Conservation (phyloP, 331 rosid species). For the Quercus phellos region DNA sequence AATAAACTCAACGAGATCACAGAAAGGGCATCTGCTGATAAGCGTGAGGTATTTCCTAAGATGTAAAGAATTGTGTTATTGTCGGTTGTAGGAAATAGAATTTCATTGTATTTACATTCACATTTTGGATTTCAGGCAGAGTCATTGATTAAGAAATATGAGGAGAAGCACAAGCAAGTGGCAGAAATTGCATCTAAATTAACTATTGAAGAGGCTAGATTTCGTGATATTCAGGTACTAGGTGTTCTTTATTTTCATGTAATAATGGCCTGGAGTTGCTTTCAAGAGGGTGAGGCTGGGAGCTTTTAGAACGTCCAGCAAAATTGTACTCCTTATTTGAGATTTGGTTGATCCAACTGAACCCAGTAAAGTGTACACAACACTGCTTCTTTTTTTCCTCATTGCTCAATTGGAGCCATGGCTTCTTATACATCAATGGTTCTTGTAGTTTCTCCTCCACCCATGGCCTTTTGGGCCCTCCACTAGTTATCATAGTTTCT, state of each 20-base stretch:
- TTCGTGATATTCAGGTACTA: slow-evolving; percentile 87
- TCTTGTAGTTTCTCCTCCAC: neutral
- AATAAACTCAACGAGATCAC: slow-evolving; percentile 89
- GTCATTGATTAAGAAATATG: slow-evolving; percentile 70
- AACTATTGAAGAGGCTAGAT: slow-evolving; percentile 84
- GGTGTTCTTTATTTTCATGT: slow-evolving; percentile 6
- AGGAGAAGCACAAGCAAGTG: slow-evolving; percentile 93
- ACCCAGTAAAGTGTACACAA: neutral
- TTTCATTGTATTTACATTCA: slow-evolving; percentile 11
- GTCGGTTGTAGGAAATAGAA: slow-evolving; percentile 9
- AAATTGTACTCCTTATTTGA: neutral
- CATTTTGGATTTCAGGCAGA: slow-evolving; percentile 63
- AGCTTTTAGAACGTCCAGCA: neutral
- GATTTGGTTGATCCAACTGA: neutral
- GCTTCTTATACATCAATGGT: neutral
- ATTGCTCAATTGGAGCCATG: neutral
- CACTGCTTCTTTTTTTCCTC: neutral
- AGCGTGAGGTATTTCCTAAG: slow-evolving; percentile 64
- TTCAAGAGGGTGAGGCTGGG: neutral
- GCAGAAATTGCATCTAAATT: slow-evolving; percentile 86
- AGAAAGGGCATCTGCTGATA: slow-evolving; percentile 92
- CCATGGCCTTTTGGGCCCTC: neutral
- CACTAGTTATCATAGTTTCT: neutral
- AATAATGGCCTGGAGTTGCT: neutral
- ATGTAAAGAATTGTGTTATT: neutral